These are phyloP conservation scores for Beauveria brongniartii DNA, from an alignment of 2,329 filamentous ascomycete species.

Conservation along the genomic window DNA sequence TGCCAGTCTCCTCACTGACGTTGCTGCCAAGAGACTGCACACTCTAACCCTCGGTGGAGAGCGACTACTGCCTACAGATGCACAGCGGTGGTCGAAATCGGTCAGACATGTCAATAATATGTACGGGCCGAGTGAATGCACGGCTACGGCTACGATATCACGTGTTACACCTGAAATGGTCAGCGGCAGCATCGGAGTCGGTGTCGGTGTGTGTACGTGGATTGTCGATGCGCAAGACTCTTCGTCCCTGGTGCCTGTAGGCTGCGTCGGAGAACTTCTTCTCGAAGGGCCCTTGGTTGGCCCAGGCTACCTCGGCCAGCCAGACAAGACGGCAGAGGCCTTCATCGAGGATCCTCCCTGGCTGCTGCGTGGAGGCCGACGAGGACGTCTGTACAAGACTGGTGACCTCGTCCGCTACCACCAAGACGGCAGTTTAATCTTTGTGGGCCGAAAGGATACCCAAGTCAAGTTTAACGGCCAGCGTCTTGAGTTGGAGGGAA, in stretches of 20 bases:
- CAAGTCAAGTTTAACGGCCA: conserved; percentile 50
- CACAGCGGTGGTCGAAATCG: not conserved
- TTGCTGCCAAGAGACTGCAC: not conserved
- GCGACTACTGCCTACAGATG: not conserved
- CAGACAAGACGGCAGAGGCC: conserved; percentile 15
- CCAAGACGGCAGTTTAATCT: conserved; percentile 25
- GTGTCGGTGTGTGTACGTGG: conserved; percentile 1
- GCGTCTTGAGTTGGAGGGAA: conserved; percentile 34
- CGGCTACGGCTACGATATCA: not conserved
- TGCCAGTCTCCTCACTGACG: not conserved
- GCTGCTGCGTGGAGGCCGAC: not conserved
- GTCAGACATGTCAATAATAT: conserved; percentile 3
- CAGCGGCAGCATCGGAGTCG: conserved; percentile 9
- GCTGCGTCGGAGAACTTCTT: conserved; percentile 15
- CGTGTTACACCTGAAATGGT: not conserved
- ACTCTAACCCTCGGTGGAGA: not conserved
- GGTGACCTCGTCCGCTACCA: conserved; percentile 31
- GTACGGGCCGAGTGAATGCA: conserved; percentile 6
- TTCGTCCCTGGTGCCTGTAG: conserved; percentile 11
- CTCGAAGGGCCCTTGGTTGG: conserved; percentile 15
- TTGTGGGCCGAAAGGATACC: conserved; percentile 42
- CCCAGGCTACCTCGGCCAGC: conserved; percentile 13
- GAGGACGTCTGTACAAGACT: conserved; percentile 16
- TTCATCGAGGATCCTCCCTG: conserved; percentile 13
- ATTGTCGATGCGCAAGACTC: conserved; percentile 7